These are phyloP conservation scores for Pseudogymnoascus sp. DNA, from an alignment of 2,329 filamentous ascomycete species.

Conservation along the genomic window DNA sequence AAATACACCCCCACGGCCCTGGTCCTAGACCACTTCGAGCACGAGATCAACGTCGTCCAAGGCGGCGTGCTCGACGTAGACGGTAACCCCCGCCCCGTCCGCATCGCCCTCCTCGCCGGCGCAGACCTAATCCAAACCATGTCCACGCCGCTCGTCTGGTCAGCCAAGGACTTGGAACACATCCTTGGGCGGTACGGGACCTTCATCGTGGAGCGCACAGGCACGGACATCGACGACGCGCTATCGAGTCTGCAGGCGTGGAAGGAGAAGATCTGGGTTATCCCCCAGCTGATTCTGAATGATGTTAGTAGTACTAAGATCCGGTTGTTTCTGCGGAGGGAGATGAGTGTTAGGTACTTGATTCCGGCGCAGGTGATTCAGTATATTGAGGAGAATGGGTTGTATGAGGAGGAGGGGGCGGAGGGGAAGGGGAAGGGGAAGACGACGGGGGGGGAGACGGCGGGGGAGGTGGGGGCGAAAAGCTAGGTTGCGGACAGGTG, in stretches of 20 bases:
- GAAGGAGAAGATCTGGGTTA: constrained; percentile 80
- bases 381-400: constrained; percentile 60
- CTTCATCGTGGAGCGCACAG: constrained; percentile 80
- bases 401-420: constrained; percentile 47
- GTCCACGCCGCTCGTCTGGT: constrained; percentile 67
- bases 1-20: constrained; percentile 82
- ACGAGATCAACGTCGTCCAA: constrained; percentile 75
- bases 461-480: background rate
- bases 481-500: background rate
- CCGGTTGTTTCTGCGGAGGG: constrained; percentile 66
- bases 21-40: constrained; percentile 83
- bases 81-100: constrained; percentile 54
- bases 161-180: constrained; percentile 73
- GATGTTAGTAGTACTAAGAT: constrained; percentile 79
- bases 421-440: constrained; percentile 22
- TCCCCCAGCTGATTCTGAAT: constrained; percentile 80
- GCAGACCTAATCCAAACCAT: constrained; percentile 68
- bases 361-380: constrained; percentile 68
- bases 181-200: constrained; percentile 72
- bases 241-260: constrained; percentile 73
- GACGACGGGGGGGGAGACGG: background rate
- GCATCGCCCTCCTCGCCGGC: constrained; percentile 75
- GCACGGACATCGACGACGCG: constrained; percentile 83
- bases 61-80: constrained; percentile 64
- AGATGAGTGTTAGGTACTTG: constrained; percentile 73